Base-by-base conservation (phyloP, 2,329 filamentous ascomycete genomes). In the Simplicillium sp. region DNA sequence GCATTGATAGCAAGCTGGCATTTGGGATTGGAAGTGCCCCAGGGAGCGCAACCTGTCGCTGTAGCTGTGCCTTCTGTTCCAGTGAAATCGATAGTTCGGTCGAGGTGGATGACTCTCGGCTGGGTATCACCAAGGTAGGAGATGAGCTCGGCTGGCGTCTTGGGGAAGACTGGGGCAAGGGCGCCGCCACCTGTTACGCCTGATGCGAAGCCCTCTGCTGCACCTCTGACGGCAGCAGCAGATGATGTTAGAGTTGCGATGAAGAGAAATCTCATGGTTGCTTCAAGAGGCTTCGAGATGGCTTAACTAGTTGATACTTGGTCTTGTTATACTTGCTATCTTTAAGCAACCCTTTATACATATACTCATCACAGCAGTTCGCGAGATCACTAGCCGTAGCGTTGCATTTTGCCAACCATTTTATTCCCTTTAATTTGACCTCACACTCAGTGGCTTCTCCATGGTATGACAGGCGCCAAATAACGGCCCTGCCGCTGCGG, bases 1-100 rank as follows among this genome's bases (percentile, higher is more conserved):
- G 75, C 63, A 62, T 80, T 74, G 55, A 82, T 79, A 47, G 77
- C 72, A 34, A 68, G 50, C 63, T 82, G 77, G 59, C 77, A 76
- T 11, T 44, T 58, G 3, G 68, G 57, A 11, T 54, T 67, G 18
- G 71, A 25, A 9, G 20, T 75, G 31, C 72, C 75, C 60, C 68
- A 76, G 17, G 77, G 76, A 13, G 75, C 69, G 50, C 78, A 82
- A 16, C 77, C 77, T 13, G 64, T 67, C 33, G 56, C 66, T 20
- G 64, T 72, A 5, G 62, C 63, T 3, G 64, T 70, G 32, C 76
- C 76, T 55, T 79, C 75, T 11, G 65, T 67, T 31, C 65, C 67
- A 28, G 62, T 69, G 63, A 77, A 80, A 61, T 76, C 69, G 52
- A 71, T 70, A 36, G 65, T 66, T 52, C 75, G 72, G 53, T 68